Evolutionary conservation across 805 yeast genomes (phyloP).

Genomic region (Metschnikowia amazonensis): DNA sequence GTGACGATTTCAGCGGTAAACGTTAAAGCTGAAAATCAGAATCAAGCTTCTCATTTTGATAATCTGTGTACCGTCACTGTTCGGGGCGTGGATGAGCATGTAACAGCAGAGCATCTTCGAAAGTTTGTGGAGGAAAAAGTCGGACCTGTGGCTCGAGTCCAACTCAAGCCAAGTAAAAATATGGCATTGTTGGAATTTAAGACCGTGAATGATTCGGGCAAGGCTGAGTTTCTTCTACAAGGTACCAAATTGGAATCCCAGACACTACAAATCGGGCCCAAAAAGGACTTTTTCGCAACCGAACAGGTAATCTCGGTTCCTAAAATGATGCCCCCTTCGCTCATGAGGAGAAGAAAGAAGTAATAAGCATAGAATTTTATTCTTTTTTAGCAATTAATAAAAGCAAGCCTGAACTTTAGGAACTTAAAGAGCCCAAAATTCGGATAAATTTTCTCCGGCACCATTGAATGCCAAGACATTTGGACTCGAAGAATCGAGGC

Average conservation of each 20-base stretch:
- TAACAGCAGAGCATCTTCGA: constrained; percentile 33
- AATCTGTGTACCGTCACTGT: constrained; percentile 21
- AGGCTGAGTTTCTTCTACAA: constrained; percentile 42
- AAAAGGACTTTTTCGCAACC: constrained; percentile 11
- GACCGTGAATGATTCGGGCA: constrained; percentile 46
- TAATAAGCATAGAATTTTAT: background rate
- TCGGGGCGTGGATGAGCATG: constrained; percentile 29
- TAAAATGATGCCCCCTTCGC: constrained; percentile 16
- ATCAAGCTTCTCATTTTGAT: constrained; percentile 16
- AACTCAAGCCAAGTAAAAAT: constrained; percentile 41
- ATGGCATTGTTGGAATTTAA: constrained; percentile 52
- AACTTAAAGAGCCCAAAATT: constrained; percentile 15
- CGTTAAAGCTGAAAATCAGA: constrained; percentile 19
- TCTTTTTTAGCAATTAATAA: background rate
- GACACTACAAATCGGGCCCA: constrained; percentile 11
- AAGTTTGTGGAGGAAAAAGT: constrained; percentile 23
- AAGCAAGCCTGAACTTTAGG: background rate
- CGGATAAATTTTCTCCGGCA: constrained; percentile 16
- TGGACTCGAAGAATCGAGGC: constrained; percentile 53
- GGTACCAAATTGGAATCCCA: constrained; percentile 37
- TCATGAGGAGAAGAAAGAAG: constrained; percentile 13
- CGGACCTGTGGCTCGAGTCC: constrained; percentile 38
- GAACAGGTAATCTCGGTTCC: constrained; percentile 10
- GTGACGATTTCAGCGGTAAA: constrained; percentile 50
- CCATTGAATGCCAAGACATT: constrained; percentile 48